A percentile compares a stretch with the other conserved stretches of the same genome.
These are phyloP conservation scores for Debaryomyces prosopidis DNA, from an alignment of 805 yeast species.

Conservation along the genomic window DNA sequence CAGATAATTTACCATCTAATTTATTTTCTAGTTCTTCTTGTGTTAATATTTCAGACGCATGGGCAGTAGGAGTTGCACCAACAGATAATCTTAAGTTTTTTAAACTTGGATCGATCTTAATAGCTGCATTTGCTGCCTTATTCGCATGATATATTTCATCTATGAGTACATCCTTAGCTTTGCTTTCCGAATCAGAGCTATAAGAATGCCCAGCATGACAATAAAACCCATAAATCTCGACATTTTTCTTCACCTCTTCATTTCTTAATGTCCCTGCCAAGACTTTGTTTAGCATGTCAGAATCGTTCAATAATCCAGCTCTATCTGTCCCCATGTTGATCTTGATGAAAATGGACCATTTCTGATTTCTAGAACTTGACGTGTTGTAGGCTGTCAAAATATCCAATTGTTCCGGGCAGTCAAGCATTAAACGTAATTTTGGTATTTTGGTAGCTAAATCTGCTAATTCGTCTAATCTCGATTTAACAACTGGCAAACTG, in stretches of 20 bases:
- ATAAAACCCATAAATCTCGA: conserved; percentile 65
- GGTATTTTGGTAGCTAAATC: conserved; percentile 43
- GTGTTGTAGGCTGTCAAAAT: conserved; percentile 40
- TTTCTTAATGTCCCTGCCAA: conserved; percentile 28
- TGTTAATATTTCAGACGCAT: conserved; percentile 44
- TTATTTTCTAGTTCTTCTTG: conserved; percentile 17
- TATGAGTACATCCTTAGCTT: conserved; percentile 49
- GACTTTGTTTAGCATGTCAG: conserved; percentile 35
- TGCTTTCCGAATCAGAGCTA: conserved; percentile 40
- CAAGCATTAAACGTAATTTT: conserved; percentile 58
- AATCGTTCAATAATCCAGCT: conserved; percentile 52
- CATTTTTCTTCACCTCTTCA: conserved; percentile 23
- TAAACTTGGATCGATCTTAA: conserved; percentile 31
- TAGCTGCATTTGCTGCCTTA: conserved; percentile 47
- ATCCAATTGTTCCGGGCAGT: conserved; percentile 56
- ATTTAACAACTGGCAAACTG: conserved; percentile 48
- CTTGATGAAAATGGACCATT: conserved; percentile 69
- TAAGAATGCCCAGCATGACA: conserved; percentile 83
- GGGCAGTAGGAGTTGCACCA: conserved; percentile 84
- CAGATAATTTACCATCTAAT: conserved; percentile 27
- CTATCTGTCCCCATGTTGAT: conserved; percentile 71
- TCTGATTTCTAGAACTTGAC: conserved; percentile 19
- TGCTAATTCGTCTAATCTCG: conserved; percentile 49
- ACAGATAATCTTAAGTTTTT: conserved; percentile 55
- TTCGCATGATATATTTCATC: conserved; percentile 60